Percentiles rank a stretch among this genome's conserved stretches.
These are phyloP conservation scores for Ophiostoma pallidulum DNA, from an alignment of 2,329 filamentous ascomycete genomes.

Conservation along the genomic window DNA sequence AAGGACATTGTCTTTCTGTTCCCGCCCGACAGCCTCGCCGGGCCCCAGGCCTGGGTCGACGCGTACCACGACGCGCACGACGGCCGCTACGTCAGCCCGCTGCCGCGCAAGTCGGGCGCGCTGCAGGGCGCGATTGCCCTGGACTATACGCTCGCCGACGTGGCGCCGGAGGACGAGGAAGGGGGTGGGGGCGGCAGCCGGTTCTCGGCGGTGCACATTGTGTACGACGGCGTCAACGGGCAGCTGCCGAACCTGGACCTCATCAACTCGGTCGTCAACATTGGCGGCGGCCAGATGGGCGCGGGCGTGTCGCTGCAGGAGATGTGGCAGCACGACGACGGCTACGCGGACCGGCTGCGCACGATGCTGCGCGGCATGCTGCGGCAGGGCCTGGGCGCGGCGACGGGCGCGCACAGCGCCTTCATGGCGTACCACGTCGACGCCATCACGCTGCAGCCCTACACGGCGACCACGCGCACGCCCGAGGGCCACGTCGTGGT, in stretches of 20 bases:
- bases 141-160: slow-evolving; percentile 74
- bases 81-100: slow-evolving; percentile 56
- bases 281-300: slow-evolving; percentile 86
- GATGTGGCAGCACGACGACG: slow-evolving; percentile 71
- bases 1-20: slow-evolving; percentile 95
- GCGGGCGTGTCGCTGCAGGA: slow-evolving; percentile 76
- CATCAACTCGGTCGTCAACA: slow-evolving; percentile 84
- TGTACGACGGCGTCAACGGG: slow-evolving; percentile 93
- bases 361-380: slow-evolving; percentile 92
- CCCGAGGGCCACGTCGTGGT: slow-evolving; percentile 33
- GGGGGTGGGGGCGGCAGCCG: slow-evolving; percentile 31
- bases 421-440: slow-evolving; percentile 98
- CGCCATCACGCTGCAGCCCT: slow-evolving; percentile 83
- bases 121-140: slow-evolving; percentile 89
- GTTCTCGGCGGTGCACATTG: slow-evolving; percentile 81
- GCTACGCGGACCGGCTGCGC: slow-evolving; percentile 73
- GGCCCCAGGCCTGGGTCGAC: slow-evolving; percentile 93
- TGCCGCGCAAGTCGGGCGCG: slow-evolving; percentile 86
- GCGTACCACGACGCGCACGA: slow-evolving; percentile 91
- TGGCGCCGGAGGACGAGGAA: neutral
- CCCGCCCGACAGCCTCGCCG: slow-evolving; percentile 78
- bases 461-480: slow-evolving; percentile 25
- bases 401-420: slow-evolving; percentile 82
- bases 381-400: slow-evolving; percentile 79
- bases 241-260: slow-evolving; percentile 92